phyloP scores from a whole-genome alignment of 768 basidiomycete genomes.

The Amanita jacksonii region DNA sequence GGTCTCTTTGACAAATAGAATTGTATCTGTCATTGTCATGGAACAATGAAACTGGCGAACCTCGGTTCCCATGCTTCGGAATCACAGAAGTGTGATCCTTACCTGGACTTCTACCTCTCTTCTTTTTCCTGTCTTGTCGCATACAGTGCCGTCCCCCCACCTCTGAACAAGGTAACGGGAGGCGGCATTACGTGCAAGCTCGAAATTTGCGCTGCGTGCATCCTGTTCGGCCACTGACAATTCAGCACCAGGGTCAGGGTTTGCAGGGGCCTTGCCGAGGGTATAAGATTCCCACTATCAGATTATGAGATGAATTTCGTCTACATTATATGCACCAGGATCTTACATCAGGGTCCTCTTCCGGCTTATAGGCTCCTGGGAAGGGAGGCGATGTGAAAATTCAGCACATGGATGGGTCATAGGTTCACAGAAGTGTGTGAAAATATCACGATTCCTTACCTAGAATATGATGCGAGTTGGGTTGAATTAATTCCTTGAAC shows the following conservation, averaged over 20 bases:
- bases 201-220: conserved; percentile 58
- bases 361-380: conserved; percentile 63
- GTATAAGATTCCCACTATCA: conserved; percentile 70
- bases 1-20: conserved; percentile 87
- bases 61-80: conserved; percentile 10
- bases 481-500: conserved; percentile 74
- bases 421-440: background rate
- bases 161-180: conserved; percentile 89
- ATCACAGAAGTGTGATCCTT: conserved; percentile 17
- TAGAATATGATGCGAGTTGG: conserved; percentile 40
- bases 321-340: conserved; percentile 17
- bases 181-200: conserved; percentile 67
- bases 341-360: conserved; percentile 78
- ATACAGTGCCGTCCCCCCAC: conserved; percentile 85
- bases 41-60: conserved; percentile 86
- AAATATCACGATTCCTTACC: conserved; percentile 2
- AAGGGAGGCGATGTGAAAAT: background rate
- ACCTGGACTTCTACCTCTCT: conserved; percentile 97
- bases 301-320: conserved; percentile 16
- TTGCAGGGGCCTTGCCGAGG: conserved; percentile 57
- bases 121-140: conserved; percentile 83
- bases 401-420: background rate
- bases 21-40: conserved; percentile 86
- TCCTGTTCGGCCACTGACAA: conserved; percentile 57
- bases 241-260: conserved; percentile 51